Conservation (phyloP, 345 rosid species). For the Turritis glabra region DNA sequence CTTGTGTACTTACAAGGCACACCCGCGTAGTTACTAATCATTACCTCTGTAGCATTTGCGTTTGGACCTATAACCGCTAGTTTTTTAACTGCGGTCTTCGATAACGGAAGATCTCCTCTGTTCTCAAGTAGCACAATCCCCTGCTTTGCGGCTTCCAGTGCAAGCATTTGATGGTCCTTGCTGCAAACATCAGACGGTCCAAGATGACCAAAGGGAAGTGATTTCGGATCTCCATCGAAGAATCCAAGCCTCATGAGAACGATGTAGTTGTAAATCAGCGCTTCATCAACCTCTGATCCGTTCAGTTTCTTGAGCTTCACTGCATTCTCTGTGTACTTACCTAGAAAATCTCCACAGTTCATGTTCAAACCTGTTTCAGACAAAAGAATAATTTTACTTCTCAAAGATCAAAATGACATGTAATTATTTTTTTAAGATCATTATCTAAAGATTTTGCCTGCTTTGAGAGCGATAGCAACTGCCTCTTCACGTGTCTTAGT, state of each 20-base stretch:
- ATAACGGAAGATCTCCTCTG: conserved; percentile 42
- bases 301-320: conserved; percentile 51
- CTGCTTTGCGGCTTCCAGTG: conserved; percentile 55
- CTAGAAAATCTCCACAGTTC: conserved; percentile 60
- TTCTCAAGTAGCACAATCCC: conserved; percentile 65
- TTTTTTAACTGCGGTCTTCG: not conserved
- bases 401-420: not conserved
- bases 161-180: conserved; percentile 43
- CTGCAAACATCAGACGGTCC: conserved; percentile 44
- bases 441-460: conserved; percentile 37
- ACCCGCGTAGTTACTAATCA: conserved; percentile 72
- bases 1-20: conserved; percentile 49
- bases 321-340: conserved; percentile 37
- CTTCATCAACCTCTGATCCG: conserved; percentile 36
- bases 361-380: conserved; percentile 55
- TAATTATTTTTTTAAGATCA: not conserved
- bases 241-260: conserved; percentile 69
- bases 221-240: conserved; percentile 57
- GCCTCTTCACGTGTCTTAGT: conserved; percentile 59
- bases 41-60: conserved; percentile 50
- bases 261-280: conserved; percentile 34
- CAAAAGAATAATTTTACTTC: not conserved
- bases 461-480: conserved; percentile 52
- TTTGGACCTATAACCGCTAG: conserved; percentile 60
- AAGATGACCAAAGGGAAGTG: conserved; percentile 38